Evolutionary conservation across 306 rosid species (phyloP), one percentile per base, ranked within the genome.

Genomic region (Potentilla sterilis): DNA sequence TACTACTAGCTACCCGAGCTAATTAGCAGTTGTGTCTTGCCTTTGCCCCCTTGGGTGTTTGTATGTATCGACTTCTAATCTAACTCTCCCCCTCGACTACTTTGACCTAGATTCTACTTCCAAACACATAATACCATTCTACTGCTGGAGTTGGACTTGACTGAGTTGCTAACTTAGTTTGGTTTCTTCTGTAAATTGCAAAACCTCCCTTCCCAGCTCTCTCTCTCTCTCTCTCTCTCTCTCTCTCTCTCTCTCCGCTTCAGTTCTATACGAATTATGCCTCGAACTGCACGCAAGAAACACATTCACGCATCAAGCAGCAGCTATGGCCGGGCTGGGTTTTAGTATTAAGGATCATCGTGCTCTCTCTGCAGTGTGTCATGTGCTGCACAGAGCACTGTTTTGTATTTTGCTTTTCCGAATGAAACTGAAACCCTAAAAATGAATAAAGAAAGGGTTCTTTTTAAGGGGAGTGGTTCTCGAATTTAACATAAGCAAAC

Each of bases 61-160:
- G 12, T 35, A 64, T 61, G 67, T 62, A 62, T 35, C 67, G 8
- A 62, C 38, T 34, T 34, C 67, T 32, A 62, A 6, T 15, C 67
- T 5, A 58, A 58, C 18, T 62, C 42, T 34, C 40, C 79, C 84
- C 69, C 69, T 77, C 65, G 4, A 22, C 9, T 32, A 13, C 67
- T 14, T 61, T 32, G 32, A 61, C 67, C 46, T 16, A 64, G 69
- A 35, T 64, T 64, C 69, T 16, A 19, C 22, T 35, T 64, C 46
- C 69, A 64, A 37, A 38, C 69, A 7, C 69, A 64, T 16, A 37
- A 18, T 1, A 64, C 69, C 43, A 64, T 37, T 18, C 46, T 64
- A 16, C 24, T 38, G 69, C 46, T 64, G 24, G 69, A 64, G 46
- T 64, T 64, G 46, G 69, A 37, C 69, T 64, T 64, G 28, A 64